Percentiles rank a stretch among this genome's conserved stretches.
Evolutionary conservation across 140 eudicot species (phyloP).

Genomic region (Anethum foeniculum): DNA sequence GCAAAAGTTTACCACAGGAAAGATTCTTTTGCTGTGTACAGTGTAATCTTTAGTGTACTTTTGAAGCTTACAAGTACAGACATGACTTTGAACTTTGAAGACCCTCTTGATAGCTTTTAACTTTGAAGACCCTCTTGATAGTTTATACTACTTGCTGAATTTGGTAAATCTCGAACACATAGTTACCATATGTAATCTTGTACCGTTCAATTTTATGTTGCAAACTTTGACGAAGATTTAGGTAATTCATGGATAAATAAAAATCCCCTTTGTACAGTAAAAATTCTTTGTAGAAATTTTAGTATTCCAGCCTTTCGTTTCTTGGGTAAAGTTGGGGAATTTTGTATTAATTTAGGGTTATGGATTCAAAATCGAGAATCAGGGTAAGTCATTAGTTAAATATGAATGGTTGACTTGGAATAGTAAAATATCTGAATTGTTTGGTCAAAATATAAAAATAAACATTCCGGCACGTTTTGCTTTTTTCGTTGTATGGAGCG

Average conservation of each 20-base stretch:
- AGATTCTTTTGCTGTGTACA: not conserved
- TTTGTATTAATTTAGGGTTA: not conserved
- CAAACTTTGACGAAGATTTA: not conserved
- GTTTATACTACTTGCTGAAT: not conserved
- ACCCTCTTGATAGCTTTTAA: not conserved
- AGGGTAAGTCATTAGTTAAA: not conserved
- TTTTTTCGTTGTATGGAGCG: too few species aligned
- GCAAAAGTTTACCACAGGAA: not conserved
- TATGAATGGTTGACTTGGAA: not conserved
- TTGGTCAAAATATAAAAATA: too few species aligned
- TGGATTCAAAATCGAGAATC: not conserved
- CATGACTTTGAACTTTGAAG: not conserved
- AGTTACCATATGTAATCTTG: not conserved
- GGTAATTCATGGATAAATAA: not conserved
- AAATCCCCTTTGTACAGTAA: not conserved
- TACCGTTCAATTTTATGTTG: not conserved
- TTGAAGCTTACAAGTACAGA: not conserved
- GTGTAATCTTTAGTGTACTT: not conserved
- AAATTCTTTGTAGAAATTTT: not conserved
- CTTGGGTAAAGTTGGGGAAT: not conserved
- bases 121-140: not conserved
- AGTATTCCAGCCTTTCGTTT: not conserved
- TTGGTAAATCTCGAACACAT: not conserved
- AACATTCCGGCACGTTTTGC: too few species aligned
- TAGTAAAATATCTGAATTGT: too few species aligned